Conservation (phyloP, 2,329 filamentous ascomycete genomes). For the Stagonosporopsis rhizophila region DNA sequence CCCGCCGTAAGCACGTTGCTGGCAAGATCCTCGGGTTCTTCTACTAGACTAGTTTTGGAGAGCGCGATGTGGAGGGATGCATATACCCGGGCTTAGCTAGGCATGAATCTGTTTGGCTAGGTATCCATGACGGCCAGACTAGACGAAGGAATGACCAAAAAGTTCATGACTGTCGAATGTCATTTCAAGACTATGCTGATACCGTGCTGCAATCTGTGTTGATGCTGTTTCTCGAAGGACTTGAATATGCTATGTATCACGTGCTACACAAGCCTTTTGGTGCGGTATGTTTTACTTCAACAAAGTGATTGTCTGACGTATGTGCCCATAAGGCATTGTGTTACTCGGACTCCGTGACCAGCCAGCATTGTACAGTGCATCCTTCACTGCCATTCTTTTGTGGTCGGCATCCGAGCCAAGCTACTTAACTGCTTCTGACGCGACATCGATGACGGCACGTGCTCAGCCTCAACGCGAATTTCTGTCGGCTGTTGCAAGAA, state of each 20-base stretch:
- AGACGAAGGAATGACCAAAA: slow-evolving; percentile 44
- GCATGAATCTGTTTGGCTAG: slow-evolving; percentile 33
- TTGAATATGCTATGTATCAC: too few species aligned
- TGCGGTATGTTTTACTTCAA: too few species aligned
- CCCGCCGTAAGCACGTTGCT: slow-evolving; percentile 96
- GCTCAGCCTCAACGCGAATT: background rate
- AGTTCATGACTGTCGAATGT: slow-evolving; percentile 25
- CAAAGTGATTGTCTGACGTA: background rate
- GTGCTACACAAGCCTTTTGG: too few species aligned
- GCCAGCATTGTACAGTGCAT: background rate
- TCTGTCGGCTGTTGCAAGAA: background rate
- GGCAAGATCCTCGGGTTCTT: slow-evolving; percentile 99
- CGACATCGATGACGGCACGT: background rate
- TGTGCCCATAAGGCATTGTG: background rate
- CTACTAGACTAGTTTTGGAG: slow-evolving; percentile 70
- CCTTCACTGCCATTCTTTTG: background rate
- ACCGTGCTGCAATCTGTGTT: background rate
- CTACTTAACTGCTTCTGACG: background rate
- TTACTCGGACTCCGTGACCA: background rate
- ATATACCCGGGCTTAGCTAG: slow-evolving; percentile 41
- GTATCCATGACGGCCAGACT: slow-evolving; percentile 39
- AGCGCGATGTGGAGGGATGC: slow-evolving; percentile 32
- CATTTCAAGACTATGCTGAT: background rate
- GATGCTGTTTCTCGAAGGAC: background rate
- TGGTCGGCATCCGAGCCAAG: background rate